Evolutionary conservation across 495 filamentous ascomycete genomes (phyloP).

Genomic region (Letharia columbiana): DNA sequence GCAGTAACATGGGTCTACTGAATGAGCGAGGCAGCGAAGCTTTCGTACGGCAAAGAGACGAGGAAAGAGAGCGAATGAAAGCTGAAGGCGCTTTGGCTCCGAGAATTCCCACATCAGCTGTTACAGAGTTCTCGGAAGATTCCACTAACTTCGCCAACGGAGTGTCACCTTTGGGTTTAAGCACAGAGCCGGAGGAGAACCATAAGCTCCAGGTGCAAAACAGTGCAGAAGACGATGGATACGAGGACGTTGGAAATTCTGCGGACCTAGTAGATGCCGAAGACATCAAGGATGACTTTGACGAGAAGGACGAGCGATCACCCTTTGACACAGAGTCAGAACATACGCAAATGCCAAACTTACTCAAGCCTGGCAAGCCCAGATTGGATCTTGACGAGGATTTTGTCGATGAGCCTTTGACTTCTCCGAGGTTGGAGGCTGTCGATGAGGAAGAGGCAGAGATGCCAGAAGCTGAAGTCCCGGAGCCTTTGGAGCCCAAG

Average conservation of each 20-base stretch:
- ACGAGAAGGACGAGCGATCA: constrained; percentile 31
- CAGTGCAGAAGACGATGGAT: constrained; percentile 81
- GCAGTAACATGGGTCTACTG: constrained; percentile 96
- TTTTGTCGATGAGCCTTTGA: constrained; percentile 63
- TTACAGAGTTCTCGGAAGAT: constrained; percentile 43
- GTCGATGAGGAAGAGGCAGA: constrained; percentile 31
- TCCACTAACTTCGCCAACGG: constrained; percentile 30
- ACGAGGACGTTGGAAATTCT: constrained; percentile 77
- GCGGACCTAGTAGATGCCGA: constrained; percentile 50
- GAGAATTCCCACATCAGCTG: constrained; percentile 34
- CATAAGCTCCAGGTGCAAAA: constrained; percentile 64
- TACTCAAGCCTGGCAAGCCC: constrained; percentile 17
- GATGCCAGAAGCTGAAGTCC: constrained; percentile 20
- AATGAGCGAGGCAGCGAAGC: constrained; percentile 90
- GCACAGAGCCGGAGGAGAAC: constrained; percentile 38
- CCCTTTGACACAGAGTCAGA: constrained; percentile 24
- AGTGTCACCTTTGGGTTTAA: constrained; percentile 25
- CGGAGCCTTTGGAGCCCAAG: constrained; percentile 17
- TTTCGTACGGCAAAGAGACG: constrained; percentile 71
- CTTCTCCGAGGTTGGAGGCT: constrained; percentile 45
- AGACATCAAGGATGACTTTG: constrained; percentile 46
- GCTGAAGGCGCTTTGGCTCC: constrained; percentile 50
- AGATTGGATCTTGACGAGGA: constrained; percentile 50
- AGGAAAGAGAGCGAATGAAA: constrained; percentile 69
- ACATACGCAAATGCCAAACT: constrained; percentile 15